Conservation (phyloP, 129 eudicot species). For the Logfia minima region DNA sequence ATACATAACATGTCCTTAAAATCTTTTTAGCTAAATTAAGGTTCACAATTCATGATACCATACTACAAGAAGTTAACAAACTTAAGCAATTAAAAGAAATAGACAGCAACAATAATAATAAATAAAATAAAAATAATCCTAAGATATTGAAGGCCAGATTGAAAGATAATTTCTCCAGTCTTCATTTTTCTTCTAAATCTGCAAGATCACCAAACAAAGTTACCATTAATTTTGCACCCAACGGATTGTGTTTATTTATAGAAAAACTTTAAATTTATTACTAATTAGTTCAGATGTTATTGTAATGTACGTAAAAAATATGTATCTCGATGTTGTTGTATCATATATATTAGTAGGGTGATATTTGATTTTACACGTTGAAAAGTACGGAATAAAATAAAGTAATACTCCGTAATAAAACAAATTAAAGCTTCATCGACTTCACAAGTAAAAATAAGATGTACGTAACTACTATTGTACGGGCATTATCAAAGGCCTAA, state of each 20-base stretch:
- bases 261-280: neutral
- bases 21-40: neutral
- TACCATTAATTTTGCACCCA: neutral
- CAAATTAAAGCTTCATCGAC: too few relatives aligned
- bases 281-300: neutral
- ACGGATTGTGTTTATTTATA: too few relatives aligned
- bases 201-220: neutral
- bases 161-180: neutral
- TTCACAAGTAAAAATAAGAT: too few relatives aligned
- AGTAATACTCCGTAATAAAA: too few relatives aligned
- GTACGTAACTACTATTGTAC: too few relatives aligned
- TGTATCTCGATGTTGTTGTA: neutral
- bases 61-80: neutral
- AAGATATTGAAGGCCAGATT: neutral
- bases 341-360: too few relatives aligned
- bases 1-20: neutral
- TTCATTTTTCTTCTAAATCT: slow-evolving; percentile 14
- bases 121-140: neutral
- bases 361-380: too few relatives aligned
- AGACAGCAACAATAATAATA: neutral
- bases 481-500: too few relatives aligned
- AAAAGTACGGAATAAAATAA: too few relatives aligned
- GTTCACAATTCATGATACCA: neutral
- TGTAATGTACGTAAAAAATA: neutral
- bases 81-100: neutral